Conservation (phyloP, 106 monocot genomes). For the Platanthera guangdongensis region DNA sequence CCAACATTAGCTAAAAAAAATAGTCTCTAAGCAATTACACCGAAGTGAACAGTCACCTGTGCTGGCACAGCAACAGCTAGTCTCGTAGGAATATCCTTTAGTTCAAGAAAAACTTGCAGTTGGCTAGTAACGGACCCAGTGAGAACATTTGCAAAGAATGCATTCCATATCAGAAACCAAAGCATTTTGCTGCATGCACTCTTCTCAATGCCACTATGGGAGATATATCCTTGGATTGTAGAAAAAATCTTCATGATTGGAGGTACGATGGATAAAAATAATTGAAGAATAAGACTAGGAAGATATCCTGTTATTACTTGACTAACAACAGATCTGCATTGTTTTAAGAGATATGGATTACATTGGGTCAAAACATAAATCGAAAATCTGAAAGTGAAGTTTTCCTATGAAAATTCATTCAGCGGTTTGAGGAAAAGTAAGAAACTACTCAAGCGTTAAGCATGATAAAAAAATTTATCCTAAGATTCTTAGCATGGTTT, state of each 20-base stretch:
- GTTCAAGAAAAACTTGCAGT: slow-evolving; percentile 53
- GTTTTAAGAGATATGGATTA: slow-evolving; percentile 3
- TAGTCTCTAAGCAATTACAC: neutral
- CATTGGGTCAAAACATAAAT: neutral
- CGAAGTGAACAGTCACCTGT: slow-evolving; percentile 37
- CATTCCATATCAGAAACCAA: slow-evolving; percentile 80
- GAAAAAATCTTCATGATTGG: slow-evolving; percentile 90
- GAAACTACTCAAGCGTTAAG: neutral
- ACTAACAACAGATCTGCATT: slow-evolving; percentile 63
- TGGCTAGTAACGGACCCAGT: slow-evolving; percentile 73
- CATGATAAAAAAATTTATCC: neutral
- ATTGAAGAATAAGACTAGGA: slow-evolving; percentile 85
- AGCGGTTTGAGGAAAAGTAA: neutral
- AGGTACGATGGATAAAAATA: slow-evolving; percentile 58
- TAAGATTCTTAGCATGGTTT: neutral
- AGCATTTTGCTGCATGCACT: slow-evolving; percentile 96
- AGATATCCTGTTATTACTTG: slow-evolving; percentile 96
- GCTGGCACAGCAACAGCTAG: slow-evolving; percentile 83
- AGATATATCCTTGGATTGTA: slow-evolving; percentile 85
- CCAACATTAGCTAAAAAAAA: too few relatives aligned
- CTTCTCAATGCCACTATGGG: slow-evolving; percentile 75
- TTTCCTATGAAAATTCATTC: neutral
- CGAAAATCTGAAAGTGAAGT: neutral
- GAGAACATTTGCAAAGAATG: slow-evolving; percentile 92
- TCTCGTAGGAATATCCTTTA: slow-evolving; percentile 60